Base-by-base conservation (phyloP, 257 asterid species). In the Echites panduratus region DNA sequence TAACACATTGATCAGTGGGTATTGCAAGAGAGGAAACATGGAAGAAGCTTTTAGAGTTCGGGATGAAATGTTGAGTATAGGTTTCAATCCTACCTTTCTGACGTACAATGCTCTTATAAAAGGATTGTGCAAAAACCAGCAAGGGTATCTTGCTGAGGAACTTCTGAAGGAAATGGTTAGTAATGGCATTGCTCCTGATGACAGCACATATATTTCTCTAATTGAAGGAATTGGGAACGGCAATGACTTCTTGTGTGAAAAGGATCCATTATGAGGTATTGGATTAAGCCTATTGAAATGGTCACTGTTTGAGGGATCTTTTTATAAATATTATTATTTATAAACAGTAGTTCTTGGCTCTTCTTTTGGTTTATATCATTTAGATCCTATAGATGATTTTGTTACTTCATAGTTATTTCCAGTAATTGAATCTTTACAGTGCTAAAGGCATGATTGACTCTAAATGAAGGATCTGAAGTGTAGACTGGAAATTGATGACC, bases 91-190 rank as follows among this genome's bases (percentile, higher is more conserved):
- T 10, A 75, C 84, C 11, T 82, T 75, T 45, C 80, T 66, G 66
- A 81, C 85, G 66, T 85, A 85, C 76, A 83, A 88, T 79, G 87
- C 88, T 65, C 83, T 86, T 71, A 77, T 84, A 76, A 80, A 76
- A 80, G 93, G 87, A 69, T 77, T 75, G n/a, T 82, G 87, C 79
- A 65, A 78, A 75, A 82, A 72, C 2, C 79, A 75, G 59, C 75
- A 73, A 79, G 88, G 87, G 41, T 49, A 56, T 70, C 73, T 53
- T 40, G 88, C 84, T 45, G 88, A 85, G 80, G 79, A 75, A 70
- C 83, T 88, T 79, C 82, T 85, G 43, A 83, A 86, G 80, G 95
- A 86, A 79, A 86, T 88, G 91, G 86, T 80, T 74, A 62, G 79
- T 70, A 82, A 72, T 74, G 95, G 90, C 76, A 82, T 86, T 72